These are phyloP conservation scores for Thymus quinquecostatus DNA, from an alignment of 257 asterid genomes.

Conservation along the genomic window DNA sequence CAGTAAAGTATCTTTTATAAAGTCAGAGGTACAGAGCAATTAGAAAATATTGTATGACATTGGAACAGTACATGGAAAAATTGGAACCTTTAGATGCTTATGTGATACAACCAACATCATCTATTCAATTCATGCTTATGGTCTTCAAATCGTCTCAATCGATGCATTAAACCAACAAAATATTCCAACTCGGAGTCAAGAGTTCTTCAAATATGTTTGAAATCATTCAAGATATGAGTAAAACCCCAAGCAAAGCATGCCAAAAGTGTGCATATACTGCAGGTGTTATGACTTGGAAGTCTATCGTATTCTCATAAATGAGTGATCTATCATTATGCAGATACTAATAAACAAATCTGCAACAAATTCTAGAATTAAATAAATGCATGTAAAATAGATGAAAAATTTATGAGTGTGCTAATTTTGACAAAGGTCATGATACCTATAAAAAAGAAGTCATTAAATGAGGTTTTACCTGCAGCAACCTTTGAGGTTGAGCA, in stretches of 20 bases:
- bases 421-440: background rate
- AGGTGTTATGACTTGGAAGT: background rate
- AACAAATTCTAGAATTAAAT: background rate
- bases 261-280: background rate
- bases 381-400: background rate
- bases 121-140: background rate
- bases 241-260: background rate
- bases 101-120: background rate
- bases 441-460: slow-evolving; percentile 15
- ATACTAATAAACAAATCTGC: background rate
- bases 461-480: slow-evolving; percentile 58
- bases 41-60: background rate
- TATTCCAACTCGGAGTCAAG: background rate
- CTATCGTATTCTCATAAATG: background rate
- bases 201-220: background rate
- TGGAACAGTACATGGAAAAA: background rate
- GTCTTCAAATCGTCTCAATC: background rate
- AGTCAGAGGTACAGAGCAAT: background rate
- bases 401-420: background rate
- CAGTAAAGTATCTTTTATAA: background rate
- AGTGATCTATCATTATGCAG: background rate
- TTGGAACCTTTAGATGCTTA: background rate
- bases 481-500: slow-evolving; percentile 54
- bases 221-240: background rate
- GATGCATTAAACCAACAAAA: background rate